phyloP scores from a whole-genome alignment of 2,329 filamentous ascomycete genomes.

The Monilinia polystroma region DNA sequence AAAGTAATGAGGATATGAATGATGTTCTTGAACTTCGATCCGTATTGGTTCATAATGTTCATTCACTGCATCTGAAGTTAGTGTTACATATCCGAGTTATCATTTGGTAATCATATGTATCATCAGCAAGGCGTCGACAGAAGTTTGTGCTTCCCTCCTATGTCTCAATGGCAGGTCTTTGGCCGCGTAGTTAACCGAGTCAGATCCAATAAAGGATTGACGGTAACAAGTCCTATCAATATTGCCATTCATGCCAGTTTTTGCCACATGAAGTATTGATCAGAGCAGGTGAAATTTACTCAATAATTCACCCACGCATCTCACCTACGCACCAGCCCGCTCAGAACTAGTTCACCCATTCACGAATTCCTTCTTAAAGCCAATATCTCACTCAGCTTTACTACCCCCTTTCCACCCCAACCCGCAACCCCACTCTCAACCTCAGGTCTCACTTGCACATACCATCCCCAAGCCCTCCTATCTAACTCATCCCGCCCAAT shows the following conservation, averaged over 20 bases:
- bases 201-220: neutral
- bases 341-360: neutral
- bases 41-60: too few relatives aligned
- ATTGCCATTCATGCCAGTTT: neutral
- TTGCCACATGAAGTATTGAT: neutral
- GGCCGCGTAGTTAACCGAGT: neutral
- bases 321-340: too few relatives aligned
- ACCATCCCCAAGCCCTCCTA: conserved; percentile 77
- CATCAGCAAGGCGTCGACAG: too few relatives aligned
- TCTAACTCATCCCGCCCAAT: conserved; percentile 68
- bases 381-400: conserved; percentile 67
- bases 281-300: neutral
- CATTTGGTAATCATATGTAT: too few relatives aligned
- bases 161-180: neutral
- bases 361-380: conserved; percentile 50
- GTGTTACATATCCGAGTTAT: too few relatives aligned
- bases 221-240: neutral
- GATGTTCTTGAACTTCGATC: too few relatives aligned
- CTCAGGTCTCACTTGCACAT: conserved; percentile 71
- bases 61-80: too few relatives aligned
- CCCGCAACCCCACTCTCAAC: conserved; percentile 72
- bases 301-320: neutral
- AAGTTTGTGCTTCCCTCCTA: too few relatives aligned
- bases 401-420: conserved; percentile 77
- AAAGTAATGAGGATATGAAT: too few relatives aligned